Evolutionary conservation across 805 yeast species (phyloP).

Genomic region (Kluyveromyces lactis): DNA sequence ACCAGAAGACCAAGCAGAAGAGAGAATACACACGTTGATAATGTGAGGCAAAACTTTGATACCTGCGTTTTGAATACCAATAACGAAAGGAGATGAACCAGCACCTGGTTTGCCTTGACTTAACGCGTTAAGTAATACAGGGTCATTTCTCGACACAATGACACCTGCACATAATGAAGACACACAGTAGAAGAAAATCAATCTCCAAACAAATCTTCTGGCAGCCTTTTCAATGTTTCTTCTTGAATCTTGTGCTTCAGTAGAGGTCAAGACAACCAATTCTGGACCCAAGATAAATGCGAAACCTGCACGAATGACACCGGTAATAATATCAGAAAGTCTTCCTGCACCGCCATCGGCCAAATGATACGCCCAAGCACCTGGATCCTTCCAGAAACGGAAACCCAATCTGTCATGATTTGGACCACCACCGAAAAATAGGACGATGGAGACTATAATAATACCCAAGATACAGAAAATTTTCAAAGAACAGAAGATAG

Average conservation of each 20-base stretch:
- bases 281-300: conserved; percentile 60
- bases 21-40: conserved; percentile 51
- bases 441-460: conserved; percentile 36
- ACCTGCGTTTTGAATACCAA: conserved; percentile 56
- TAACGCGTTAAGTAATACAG: conserved; percentile 38
- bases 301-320: conserved; percentile 55
- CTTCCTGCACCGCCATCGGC: conserved; percentile 49
- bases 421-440: conserved; percentile 44
- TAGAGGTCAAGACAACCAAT: conserved; percentile 47
- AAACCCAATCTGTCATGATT: conserved; percentile 50
- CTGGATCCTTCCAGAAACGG: conserved; percentile 57
- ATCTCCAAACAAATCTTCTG: conserved; percentile 50
- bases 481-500: conserved; percentile 37
- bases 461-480: conserved; percentile 39
- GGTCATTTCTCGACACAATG: conserved; percentile 48
- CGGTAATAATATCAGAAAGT: conserved; percentile 57
- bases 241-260: conserved; percentile 55
- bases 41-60: conserved; percentile 52
- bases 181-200: conserved; percentile 50
- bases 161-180: conserved; percentile 52
- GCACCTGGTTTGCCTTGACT: conserved; percentile 48
- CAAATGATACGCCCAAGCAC: conserved; percentile 45
- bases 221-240: conserved; percentile 56
- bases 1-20: conserved; percentile 46
- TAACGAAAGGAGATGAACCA: conserved; percentile 57